Evolutionary conservation across 148 eudicot genomes (phyloP).

Genomic region (Talinum fruticosum): DNA sequence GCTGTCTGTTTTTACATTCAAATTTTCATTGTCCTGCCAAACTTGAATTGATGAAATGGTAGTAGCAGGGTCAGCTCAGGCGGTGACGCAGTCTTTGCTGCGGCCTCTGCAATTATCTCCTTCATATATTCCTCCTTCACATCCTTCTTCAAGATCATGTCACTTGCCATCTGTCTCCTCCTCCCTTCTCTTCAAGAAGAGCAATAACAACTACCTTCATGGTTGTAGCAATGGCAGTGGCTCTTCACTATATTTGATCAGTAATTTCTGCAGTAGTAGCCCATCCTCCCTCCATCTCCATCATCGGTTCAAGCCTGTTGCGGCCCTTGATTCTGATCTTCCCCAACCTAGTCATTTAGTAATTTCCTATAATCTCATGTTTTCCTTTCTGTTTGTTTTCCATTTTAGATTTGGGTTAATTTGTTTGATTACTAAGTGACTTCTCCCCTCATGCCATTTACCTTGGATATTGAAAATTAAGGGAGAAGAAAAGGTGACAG

Average conservation of each 20-base stretch:
- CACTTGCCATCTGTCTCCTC: slow-evolving; percentile 19
- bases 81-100: slow-evolving; percentile 13
- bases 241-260: slow-evolving; percentile 6
- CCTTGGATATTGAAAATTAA: neutral
- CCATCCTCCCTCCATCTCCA: slow-evolving; percentile 6
- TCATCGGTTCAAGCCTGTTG: slow-evolving; percentile 33
- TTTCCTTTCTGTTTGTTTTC: neutral
- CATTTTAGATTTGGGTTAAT: neutral
- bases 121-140: slow-evolving; percentile 6
- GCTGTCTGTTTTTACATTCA: neutral
- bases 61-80: slow-evolving; percentile 18
- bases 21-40: neutral
- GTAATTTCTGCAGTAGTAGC: neutral
- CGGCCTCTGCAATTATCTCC: slow-evolving; percentile 13
- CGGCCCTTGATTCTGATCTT: slow-evolving; percentile 44
- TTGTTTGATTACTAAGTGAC: neutral
- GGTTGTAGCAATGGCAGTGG: neutral
- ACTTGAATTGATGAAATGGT: slow-evolving; percentile 23
- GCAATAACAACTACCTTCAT: neutral
- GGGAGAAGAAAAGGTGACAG: neutral
- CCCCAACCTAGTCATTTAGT: slow-evolving; percentile 38
- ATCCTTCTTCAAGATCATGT: slow-evolving; percentile 15
- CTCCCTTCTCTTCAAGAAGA: slow-evolving; percentile 3
- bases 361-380: slow-evolving; percentile 12
- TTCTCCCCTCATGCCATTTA: neutral